These are phyloP conservation scores for Physocladia obscura DNA, from an alignment of 192 early-diverging fungal genomes.

Conservation along the genomic window DNA sequence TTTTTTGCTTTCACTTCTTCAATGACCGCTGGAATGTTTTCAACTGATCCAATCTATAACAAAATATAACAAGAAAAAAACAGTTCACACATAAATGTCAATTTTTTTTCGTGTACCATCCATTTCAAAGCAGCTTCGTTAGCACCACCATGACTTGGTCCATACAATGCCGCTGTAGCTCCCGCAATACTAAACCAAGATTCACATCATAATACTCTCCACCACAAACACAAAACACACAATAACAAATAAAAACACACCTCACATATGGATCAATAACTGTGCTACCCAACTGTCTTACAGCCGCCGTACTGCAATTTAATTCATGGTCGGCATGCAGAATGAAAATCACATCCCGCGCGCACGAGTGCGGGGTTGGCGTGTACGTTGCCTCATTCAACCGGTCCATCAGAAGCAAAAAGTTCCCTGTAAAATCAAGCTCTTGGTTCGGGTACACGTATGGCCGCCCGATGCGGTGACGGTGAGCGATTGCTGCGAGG, in stretches of 20 bases:
- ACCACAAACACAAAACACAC: background rate
- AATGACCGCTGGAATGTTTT: constrained; percentile 59
- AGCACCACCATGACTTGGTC: constrained; percentile 65
- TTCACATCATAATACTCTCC: too few species aligned
- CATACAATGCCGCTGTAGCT: constrained; percentile 66
- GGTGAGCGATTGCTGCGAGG: constrained; percentile 55
- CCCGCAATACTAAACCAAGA: constrained; percentile 45
- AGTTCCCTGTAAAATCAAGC: constrained; percentile 62
- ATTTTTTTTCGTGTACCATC: constrained; percentile 7
- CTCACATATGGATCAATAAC: constrained; percentile 52
- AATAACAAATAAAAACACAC: constrained; percentile 25
- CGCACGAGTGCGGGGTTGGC: constrained; percentile 56
- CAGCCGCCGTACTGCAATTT: constrained; percentile 58
- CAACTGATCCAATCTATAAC: constrained; percentile 53
- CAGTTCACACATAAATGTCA: background rate
- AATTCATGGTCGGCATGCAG: constrained; percentile 65
- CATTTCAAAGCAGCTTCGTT: constrained; percentile 50
- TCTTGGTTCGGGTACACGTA: constrained; percentile 52
- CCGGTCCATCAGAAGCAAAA: constrained; percentile 68
- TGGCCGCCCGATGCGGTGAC: constrained; percentile 63
- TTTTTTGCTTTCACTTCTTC: constrained; percentile 61
- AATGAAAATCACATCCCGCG: constrained; percentile 70
- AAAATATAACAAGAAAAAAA: background rate
- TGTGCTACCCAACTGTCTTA: constrained; percentile 63
- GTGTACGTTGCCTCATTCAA: constrained; percentile 58